Evolutionary conservation across 139 green algal genomes (phyloP), one percentile per base, ranked within the genome.

Genomic region (Chlorokybus atmophyticus): DNA sequence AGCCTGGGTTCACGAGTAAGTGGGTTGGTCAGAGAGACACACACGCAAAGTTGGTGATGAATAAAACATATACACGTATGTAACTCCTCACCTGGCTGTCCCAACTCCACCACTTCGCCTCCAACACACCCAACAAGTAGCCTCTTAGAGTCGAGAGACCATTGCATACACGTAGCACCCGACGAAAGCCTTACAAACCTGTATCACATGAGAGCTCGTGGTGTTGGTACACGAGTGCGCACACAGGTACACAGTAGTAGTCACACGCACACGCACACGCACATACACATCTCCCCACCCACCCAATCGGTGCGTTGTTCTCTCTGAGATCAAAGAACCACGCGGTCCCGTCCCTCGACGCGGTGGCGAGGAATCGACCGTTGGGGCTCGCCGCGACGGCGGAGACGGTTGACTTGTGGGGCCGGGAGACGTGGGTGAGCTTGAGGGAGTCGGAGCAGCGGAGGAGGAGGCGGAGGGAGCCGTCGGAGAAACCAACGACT

Each of bases 281-380:
- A n/a, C n/a, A n/a, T n/a, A n/a, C n/a, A n/a, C n/a, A n/a, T n/a
- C n/a, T n/a, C n/a, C n/a, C n/a, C n/a, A n/a, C n/a, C n/a, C n/a
- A n/a, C n/a, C n/a, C n/a, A n/a, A n/a, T n/a, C n/a, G n/a, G n/a
- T n/a, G n/a, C n/a, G n/a, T n/a, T n/a, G n/a, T n/a, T n/a, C n/a
- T n/a, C n/a, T n/a, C n/a, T n/a, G n/a, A n/a, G n/a, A n/a, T 48
- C 27, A 39, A 88, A 77, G 57, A 88, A 80, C 58, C 85, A 88
- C 0, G 81, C 44, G 1, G 56, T 71, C 24, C 72, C 56, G 41
- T 88, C 74, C n/a, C 50, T 29, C 0, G 59, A 64, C 1, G 50
- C 59, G 1, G 62, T 77, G 2, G 67, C 82, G 24, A 83, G 38
- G 1, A 50, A 25, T 0, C 0, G 26, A 4, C 67, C 70, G 38